A percentile compares a stretch with the other conserved stretches of the same genome.
phyloP scores from a whole-genome alignment of 148 eudicot genomes.

The Mesembryanthemum crystallinum region DNA sequence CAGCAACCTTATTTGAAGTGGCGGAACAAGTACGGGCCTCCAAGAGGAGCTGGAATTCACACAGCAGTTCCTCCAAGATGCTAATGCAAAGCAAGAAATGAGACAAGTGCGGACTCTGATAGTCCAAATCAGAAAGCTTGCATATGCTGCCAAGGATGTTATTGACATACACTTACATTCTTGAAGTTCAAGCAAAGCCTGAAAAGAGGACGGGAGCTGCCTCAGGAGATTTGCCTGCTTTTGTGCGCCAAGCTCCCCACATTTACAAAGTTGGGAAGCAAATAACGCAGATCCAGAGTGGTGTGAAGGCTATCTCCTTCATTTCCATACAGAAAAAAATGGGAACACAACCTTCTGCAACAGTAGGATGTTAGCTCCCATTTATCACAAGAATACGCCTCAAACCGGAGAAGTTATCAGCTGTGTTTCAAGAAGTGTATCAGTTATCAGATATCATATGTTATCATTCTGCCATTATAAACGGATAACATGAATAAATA shows the following conservation, averaged over 20 bases:
- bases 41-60: not conserved
- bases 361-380: too few species aligned
- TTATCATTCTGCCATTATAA: too few species aligned
- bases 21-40: not conserved
- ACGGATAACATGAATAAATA: too few species aligned
- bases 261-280: not conserved
- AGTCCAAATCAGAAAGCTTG: constrained; percentile 8
- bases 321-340: too few species aligned
- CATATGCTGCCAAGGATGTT: constrained; percentile 2
- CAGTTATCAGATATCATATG: too few species aligned
- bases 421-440: too few species aligned
- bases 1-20: not conserved
- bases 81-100: not conserved
- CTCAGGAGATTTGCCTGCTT: not conserved
- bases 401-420: too few species aligned
- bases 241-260: not conserved
- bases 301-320: too few species aligned
- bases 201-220: not conserved
- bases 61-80: not conserved
- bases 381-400: too few species aligned
- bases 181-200: not conserved
- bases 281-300: not conserved
- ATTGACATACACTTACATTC: constrained; percentile 4
- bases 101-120: not conserved
- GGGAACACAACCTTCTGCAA: too few species aligned